Conservation (phyloP, 768 basidiomycete genomes). For the Cyclocybe cylindracea region DNA sequence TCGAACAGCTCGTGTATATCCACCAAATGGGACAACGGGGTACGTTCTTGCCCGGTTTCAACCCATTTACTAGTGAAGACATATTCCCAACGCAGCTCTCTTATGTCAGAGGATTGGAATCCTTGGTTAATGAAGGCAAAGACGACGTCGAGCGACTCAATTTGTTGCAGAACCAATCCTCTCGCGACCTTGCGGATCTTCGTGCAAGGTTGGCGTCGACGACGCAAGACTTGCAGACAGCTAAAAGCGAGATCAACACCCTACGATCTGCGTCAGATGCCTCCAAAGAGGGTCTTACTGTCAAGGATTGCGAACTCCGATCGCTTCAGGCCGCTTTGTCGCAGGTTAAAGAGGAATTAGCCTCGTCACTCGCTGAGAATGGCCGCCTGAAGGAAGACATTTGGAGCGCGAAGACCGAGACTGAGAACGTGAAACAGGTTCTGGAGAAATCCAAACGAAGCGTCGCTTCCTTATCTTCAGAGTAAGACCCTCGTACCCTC, state of each 20-base stretch:
- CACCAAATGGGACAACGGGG: too few species aligned
- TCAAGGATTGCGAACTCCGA: slow-evolving; percentile 10
- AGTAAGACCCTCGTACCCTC: too few species aligned
- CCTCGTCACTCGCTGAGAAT: background rate
- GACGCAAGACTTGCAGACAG: background rate
- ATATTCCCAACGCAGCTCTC: too few species aligned
- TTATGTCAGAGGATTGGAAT: too few species aligned
- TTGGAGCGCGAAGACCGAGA: too few species aligned
- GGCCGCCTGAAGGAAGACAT: background rate
- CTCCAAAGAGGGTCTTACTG: slow-evolving; percentile 8
- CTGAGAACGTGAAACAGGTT: too few species aligned
- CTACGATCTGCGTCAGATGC: slow-evolving; percentile 7
- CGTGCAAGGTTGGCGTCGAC: slow-evolving; percentile 6
- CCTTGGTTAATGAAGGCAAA: too few species aligned
- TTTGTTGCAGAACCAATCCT: slow-evolving; percentile 3
- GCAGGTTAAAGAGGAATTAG: background rate
- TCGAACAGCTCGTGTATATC: too few species aligned
- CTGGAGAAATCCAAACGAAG: too few species aligned
- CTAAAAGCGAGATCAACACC: slow-evolving; percentile 11
- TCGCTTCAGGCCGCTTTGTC: slow-evolving; percentile 1
- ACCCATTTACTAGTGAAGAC: too few species aligned
- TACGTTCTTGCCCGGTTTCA: too few species aligned
- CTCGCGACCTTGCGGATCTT: slow-evolving; percentile 13
- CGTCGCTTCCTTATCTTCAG: background rate
- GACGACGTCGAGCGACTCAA: slow-evolving; percentile 11